phyloP scores from a whole-genome alignment of 2,329 filamentous ascomycete genomes.

The Sporothrix protearum region DNA sequence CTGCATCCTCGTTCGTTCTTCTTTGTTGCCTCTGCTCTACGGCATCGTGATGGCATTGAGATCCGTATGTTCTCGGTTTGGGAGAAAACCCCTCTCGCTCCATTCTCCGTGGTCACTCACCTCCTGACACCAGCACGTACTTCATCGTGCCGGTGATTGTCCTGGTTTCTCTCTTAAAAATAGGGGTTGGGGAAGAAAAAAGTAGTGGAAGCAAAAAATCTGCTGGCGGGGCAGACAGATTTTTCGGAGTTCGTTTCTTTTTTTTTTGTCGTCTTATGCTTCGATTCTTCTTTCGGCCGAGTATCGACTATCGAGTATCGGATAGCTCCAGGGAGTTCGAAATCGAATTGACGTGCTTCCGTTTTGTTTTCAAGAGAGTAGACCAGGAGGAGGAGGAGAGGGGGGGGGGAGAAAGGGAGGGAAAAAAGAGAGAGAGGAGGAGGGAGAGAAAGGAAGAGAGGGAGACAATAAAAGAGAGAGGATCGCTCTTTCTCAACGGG shows the following conservation, averaged over 20 bases:
- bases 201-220: neutral
- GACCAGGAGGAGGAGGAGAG: slow-evolving; percentile 19
- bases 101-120: slow-evolving; percentile 20
- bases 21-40: neutral
- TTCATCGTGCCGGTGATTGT: slow-evolving; percentile 29
- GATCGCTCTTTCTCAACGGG: neutral
- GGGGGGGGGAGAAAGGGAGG: slow-evolving; percentile 4
- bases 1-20: neutral
- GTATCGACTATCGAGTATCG: neutral
- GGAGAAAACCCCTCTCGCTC: neutral
- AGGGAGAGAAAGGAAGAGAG: slow-evolving; percentile 14
- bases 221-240: neutral
- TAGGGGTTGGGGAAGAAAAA: neutral
- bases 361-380: slow-evolving; percentile 7
- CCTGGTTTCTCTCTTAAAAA: slow-evolving; percentile 12
- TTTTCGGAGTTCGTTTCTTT: neutral
- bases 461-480: neutral
- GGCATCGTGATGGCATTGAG: too few relatives aligned
- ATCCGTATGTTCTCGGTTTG: neutral
- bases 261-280: neutral
- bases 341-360: neutral
- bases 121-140: slow-evolving; percentile 31
- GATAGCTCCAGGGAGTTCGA: neutral
- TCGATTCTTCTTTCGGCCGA: slow-evolving; percentile 18
- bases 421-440: slow-evolving; percentile 3